Evolutionary conservation across 164 flowering plant genomes (phyloP).

Genomic region (Houttuynia cordata): DNA sequence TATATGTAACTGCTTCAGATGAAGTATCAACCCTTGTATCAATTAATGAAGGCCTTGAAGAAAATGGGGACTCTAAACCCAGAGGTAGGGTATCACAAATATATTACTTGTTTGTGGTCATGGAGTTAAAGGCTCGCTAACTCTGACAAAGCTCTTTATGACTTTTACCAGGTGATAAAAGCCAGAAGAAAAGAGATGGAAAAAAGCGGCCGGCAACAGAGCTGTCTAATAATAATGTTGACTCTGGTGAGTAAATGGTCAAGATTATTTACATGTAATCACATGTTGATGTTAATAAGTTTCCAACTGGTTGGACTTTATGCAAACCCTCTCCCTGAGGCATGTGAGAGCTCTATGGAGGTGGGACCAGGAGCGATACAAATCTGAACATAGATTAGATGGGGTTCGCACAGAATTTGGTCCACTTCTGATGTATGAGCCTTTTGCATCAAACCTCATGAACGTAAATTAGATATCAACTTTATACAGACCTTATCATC

Average conservation of each 20-base stretch:
- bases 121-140: neutral
- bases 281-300: too few species aligned
- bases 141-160: neutral
- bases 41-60: slow-evolving; percentile 3
- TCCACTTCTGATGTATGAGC: too few species aligned
- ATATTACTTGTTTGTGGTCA: neutral
- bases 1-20: slow-evolving; percentile 10
- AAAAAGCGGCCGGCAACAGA: slow-evolving; percentile 26
- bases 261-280: too few species aligned
- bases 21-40: neutral
- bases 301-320: neutral
- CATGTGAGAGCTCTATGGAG: too few species aligned
- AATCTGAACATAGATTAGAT: too few species aligned
- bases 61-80: slow-evolving; percentile 4
- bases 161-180: slow-evolving; percentile 7
- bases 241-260: slow-evolving; percentile 18
- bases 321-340: too few species aligned
- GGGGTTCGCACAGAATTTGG: too few species aligned
- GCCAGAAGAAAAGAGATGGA: slow-evolving; percentile 11
- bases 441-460: too few species aligned
- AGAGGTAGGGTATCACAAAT: neutral
- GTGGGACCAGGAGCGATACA: too few species aligned
- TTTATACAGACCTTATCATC: too few species aligned
- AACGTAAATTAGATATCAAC: too few species aligned
- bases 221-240: slow-evolving; percentile 5